Evolutionary conservation across 495 filamentous ascomycete genomes (phyloP), one percentile per base, ranked within the genome.

Genomic region (Podospora bellae-mahoneyi): DNA sequence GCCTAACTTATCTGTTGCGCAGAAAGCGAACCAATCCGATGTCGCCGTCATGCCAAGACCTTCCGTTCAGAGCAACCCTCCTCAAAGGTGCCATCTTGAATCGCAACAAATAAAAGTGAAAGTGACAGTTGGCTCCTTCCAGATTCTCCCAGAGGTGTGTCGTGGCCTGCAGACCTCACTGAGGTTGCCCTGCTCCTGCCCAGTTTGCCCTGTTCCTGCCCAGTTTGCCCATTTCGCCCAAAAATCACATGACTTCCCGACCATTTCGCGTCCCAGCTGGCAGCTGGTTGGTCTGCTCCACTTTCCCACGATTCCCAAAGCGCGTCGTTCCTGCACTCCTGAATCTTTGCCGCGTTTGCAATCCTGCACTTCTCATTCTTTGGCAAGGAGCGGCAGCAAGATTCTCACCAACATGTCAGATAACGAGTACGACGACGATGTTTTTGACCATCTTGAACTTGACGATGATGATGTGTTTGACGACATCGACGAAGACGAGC

Each of bases 371-470:
- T 13, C 13, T 48, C 9, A 48, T 10, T 48, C 39, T 32, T 32
- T 13, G 39, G 13, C 39, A 10, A 48, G 6, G 2, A 48, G 15
- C 10, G 39, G 9, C 39, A 10, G 9, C 39, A 48, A 16, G 4
- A 32, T 7, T 32, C 4, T 32, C 30, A 7, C 7, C 0, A 15
- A 9, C 19, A 58, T 58, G 56, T 58, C 56, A 19, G 70, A 71
- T n/a, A 72, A 68, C 30, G 72, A 69, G 15, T 71, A 68, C 13
- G 73, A 64, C n/a, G 73, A 75, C 28, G 71, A 71, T 7, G n/a
- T 75, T 5, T 74, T 71, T 53, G 69, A 61, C 19, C 65, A 62
- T 5, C 39, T 26, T n/a, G 64, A 60, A 15, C 59, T 60, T 26
- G 64, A 67, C 6, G 73, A 63, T 16, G 73, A 76, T 23, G 70